These are phyloP conservation scores for Saccharomycopsis sp. DNA, from an alignment of 805 yeast species.

Conservation along the genomic window DNA sequence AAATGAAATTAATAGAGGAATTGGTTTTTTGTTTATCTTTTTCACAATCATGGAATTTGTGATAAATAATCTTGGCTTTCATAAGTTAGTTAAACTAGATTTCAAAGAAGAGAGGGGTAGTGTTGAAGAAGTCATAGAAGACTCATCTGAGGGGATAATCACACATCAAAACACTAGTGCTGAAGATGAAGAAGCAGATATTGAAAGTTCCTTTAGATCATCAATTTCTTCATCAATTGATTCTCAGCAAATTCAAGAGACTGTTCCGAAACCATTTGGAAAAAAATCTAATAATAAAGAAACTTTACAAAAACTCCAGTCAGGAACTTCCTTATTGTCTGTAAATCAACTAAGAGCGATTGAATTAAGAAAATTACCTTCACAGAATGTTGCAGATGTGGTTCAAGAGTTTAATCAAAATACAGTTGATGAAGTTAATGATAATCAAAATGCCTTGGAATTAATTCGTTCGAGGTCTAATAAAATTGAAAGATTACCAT, in stretches of 20 bases:
- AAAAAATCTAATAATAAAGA: background rate
- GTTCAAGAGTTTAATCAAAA: slow-evolving; percentile 31
- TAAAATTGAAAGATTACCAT: background rate
- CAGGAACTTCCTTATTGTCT: background rate
- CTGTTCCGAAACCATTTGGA: background rate
- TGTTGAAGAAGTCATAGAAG: slow-evolving; percentile 3
- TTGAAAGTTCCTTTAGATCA: background rate
- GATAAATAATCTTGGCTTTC: slow-evolving; percentile 69
- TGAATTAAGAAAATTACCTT: slow-evolving; percentile 22
- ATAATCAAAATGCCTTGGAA: slow-evolving; percentile 17
- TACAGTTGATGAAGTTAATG: background rate
- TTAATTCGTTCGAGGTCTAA: background rate
- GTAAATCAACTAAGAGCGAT: slow-evolving; percentile 14
- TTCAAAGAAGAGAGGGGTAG: slow-evolving; percentile 30
- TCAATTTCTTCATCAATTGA: background rate
- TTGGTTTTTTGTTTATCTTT: slow-evolving; percentile 73
- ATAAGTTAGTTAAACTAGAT: slow-evolving; percentile 61
- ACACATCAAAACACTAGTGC: background rate
- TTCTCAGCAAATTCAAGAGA: no score
- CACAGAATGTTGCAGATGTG: slow-evolving; percentile 35
- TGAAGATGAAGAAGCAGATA: background rate
- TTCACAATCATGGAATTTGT: slow-evolving; percentile 53
- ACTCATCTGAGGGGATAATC: background rate
- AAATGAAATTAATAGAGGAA: slow-evolving; percentile 59
- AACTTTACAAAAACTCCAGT: background rate